These are phyloP conservation scores for Fusarium paranaense DNA, from an alignment of 2,329 filamentous ascomycete genomes.

Conservation along the genomic window DNA sequence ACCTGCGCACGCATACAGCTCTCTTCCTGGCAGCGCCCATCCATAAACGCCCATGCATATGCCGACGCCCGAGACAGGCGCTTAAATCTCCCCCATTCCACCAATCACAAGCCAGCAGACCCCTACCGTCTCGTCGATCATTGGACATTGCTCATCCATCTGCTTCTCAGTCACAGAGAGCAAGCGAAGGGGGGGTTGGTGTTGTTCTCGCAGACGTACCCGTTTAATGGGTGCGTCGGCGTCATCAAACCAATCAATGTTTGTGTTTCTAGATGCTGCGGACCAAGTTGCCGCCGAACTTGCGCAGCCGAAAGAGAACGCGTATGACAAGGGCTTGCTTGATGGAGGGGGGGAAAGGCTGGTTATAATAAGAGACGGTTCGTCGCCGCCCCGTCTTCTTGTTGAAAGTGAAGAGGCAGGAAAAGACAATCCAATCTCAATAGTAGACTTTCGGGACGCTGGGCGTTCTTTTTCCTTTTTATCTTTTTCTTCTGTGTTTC, in stretches of 20 bases:
- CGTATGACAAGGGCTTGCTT: conserved; percentile 14
- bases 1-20: background rate
- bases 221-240: conserved; percentile 1
- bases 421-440: conserved; percentile 35
- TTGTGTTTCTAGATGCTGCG: background rate
- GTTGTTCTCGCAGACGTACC: conserved; percentile 29
- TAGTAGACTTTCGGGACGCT: conserved; percentile 33
- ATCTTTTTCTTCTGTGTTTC: conserved; percentile 37
- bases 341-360: conserved; percentile 18
- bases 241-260: conserved; percentile 2
- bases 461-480: conserved; percentile 31
- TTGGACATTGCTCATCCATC: conserved; percentile 30
- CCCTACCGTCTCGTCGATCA: conserved; percentile 14
- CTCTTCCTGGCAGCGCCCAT: conserved; percentile 18
- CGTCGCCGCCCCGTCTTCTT: conserved; percentile 16
- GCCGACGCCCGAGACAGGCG: conserved; percentile 35
- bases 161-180: conserved; percentile 25
- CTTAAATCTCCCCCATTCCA: conserved; percentile 22
- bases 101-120: conserved; percentile 30
- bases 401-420: conserved; percentile 29
- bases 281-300: conserved; percentile 24
- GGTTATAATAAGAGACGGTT: conserved; percentile 44
- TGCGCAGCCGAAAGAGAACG: conserved; percentile 2
- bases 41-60: conserved; percentile 35
- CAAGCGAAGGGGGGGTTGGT: conserved; percentile 18